A percentile compares a stretch with the other conserved stretches of the same genome.
Conservation (phyloP, 306 rosid genomes). For the Oxytropis ochrocephala region DNA sequence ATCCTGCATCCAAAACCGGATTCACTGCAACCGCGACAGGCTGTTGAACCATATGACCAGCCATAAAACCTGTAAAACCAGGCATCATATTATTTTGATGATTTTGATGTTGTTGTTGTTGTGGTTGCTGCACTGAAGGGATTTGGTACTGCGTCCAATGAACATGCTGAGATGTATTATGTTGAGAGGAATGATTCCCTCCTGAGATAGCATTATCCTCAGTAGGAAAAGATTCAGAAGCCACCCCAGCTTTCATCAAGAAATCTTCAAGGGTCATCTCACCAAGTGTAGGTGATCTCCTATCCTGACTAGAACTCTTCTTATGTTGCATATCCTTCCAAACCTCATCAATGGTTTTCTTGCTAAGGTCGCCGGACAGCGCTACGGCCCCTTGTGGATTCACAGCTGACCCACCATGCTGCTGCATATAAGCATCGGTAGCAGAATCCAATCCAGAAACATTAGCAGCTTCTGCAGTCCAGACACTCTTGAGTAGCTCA, state of each 20-base stretch:
- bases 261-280: constrained; percentile 98
- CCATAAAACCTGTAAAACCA: constrained; percentile 56
- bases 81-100: constrained; percentile 50
- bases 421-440: constrained; percentile 24
- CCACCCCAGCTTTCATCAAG: constrained; percentile 85
- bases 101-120: constrained; percentile 30
- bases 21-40: constrained; percentile 31
- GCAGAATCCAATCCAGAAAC: constrained; percentile 41
- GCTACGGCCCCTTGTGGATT: constrained; percentile 66
- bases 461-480: constrained; percentile 66
- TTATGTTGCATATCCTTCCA: constrained; percentile 86
- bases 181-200: constrained; percentile 37
- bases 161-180: constrained; percentile 44
- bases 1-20: constrained; percentile 56
- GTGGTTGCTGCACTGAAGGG: constrained; percentile 34
- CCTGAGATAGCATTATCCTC: constrained; percentile 38
- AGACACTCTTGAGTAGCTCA: constrained; percentile 83
- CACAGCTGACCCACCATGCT: constrained; percentile 35
- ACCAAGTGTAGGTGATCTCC: constrained; percentile 71
- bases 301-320: constrained; percentile 37
- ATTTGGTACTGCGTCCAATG: constrained; percentile 70
- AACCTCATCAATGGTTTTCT: constrained; percentile 96
- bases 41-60: constrained; percentile 51
- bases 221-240: constrained; percentile 41
- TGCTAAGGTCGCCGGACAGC: constrained; percentile 56